Evolutionary conservation across 306 rosid species (phyloP).

Genomic region (Trifolium pratense): DNA sequence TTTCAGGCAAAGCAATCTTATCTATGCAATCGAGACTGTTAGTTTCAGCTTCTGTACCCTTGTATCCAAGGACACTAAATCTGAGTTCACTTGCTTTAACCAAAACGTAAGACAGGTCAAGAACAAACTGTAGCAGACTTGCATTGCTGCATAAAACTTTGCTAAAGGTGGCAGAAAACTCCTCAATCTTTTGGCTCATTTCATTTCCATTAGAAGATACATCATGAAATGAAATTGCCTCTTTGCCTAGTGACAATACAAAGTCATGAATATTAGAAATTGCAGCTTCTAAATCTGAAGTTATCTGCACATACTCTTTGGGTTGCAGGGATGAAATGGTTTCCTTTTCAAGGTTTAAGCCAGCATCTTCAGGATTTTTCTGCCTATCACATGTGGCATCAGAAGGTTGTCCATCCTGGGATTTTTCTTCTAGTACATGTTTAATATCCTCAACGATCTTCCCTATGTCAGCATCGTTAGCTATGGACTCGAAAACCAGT

Average conservation of each 20-base stretch:
- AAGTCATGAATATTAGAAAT: constrained; percentile 82
- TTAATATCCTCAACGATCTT: constrained; percentile 78
- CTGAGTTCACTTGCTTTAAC: constrained; percentile 77
- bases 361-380: constrained; percentile 73
- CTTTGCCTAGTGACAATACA: constrained; percentile 71
- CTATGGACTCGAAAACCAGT: constrained; percentile 63
- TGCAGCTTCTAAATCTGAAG: constrained; percentile 74
- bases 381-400: constrained; percentile 63
- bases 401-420: constrained; percentile 57
- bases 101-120: constrained; percentile 78
- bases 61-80: constrained; percentile 73
- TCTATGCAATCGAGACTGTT: constrained; percentile 94
- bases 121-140: constrained; percentile 71
- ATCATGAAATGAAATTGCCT: constrained; percentile 68
- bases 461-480: constrained; percentile 72
- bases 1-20: constrained; percentile 91
- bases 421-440: constrained; percentile 68
- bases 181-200: constrained; percentile 71
- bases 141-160: constrained; percentile 56
- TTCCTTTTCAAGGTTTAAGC: constrained; percentile 59
- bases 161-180: constrained; percentile 66
- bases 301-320: constrained; percentile 51
- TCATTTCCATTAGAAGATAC: constrained; percentile 59
- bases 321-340: constrained; percentile 51
- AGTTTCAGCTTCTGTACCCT: constrained; percentile 65